Base-by-base conservation (phyloP, 2,329 filamentous ascomycete species). In the Huntiella omanensis region DNA sequence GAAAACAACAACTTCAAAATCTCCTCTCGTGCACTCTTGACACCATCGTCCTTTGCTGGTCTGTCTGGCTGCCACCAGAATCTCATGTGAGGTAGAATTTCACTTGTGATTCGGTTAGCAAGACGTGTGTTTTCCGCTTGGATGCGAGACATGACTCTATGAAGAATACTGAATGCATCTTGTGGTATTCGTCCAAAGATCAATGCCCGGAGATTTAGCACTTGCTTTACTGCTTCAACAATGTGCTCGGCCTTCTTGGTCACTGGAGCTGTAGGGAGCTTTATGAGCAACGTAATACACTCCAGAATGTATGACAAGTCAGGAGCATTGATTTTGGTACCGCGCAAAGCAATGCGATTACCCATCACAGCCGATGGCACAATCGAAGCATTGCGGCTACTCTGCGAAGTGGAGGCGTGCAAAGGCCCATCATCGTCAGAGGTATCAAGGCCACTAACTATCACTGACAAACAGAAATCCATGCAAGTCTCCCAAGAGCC, bases 11-110 rank as follows among this genome's bases (percentile, higher is more conserved):
- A 75, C 53, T 77, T 77, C 33, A 92, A 66, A 58, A 94, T 80
- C 58, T 86, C 84, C 52, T 88, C 82, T 53, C 80, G 77, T 43
- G 91, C 60, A 1, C 67, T 68, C 51, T 70, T 75, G 52, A 75
- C 68, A 54, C 73, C 68, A 54, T 74, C 70, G 52, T 76, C 69
- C 53, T 76, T 69, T 11, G 71, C 69, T 19, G 70, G 61, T 40
- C 73, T 71, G 53, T 81, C 83, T n/a, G 73, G 70, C 52, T 77
- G 68, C 87, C 88, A 98, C 63, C 85, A 75, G 43, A 74, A 70
- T 47, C 72, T 74, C 52, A 94, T 75, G 39, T 87, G 60, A 1
- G 83, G 80, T 17, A 94, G 57, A 5, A 87, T 58, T 5, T 73
- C 68, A 46, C 67, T 63, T 12, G 80, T 68, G 34, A 80, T 63